These are phyloP conservation scores for Triticum urartu DNA, from an alignment of 176 grass and related monocot genomes.

Conservation along the genomic window DNA sequence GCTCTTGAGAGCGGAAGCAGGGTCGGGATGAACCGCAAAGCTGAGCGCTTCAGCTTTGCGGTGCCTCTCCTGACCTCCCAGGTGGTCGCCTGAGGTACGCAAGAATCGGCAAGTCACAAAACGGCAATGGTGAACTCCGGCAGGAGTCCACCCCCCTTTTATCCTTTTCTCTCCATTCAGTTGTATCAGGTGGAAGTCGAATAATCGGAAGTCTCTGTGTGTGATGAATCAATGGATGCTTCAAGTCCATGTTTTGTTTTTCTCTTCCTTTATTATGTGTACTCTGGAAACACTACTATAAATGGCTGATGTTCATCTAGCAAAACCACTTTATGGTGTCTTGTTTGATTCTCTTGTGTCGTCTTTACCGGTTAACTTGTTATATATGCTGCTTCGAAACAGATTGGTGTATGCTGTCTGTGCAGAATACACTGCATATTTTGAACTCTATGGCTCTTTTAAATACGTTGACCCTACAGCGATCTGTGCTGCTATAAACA, in stretches of 20 bases:
- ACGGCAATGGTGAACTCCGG: conserved; percentile 49
- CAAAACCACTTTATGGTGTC: conserved; percentile 18
- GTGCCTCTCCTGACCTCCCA: conserved; percentile 33
- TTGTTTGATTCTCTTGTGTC: background rate
- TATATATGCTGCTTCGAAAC: background rate
- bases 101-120: conserved; percentile 59
- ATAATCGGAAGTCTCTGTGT: conserved; percentile 13
- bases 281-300: conserved; percentile 23
- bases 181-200: conserved; percentile 20
- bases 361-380: background rate
- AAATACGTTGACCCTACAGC: background rate
- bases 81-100: conserved; percentile 37
- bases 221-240: conserved; percentile 12
- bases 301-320: background rate
- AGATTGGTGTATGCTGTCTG: background rate
- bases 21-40: conserved; percentile 18
- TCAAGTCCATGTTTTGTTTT: conserved; percentile 23
- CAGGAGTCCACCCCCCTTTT: conserved; percentile 25
- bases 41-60: conserved; percentile 16
- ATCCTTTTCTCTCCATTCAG: background rate
- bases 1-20: conserved; percentile 41
- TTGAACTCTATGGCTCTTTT: conserved; percentile 2
- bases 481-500: background rate
- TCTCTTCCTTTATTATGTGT: background rate
- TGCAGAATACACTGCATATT: background rate